Conservation (phyloP, 2,329 filamentous ascomycete species). For the Fusarium sp. region DNA sequence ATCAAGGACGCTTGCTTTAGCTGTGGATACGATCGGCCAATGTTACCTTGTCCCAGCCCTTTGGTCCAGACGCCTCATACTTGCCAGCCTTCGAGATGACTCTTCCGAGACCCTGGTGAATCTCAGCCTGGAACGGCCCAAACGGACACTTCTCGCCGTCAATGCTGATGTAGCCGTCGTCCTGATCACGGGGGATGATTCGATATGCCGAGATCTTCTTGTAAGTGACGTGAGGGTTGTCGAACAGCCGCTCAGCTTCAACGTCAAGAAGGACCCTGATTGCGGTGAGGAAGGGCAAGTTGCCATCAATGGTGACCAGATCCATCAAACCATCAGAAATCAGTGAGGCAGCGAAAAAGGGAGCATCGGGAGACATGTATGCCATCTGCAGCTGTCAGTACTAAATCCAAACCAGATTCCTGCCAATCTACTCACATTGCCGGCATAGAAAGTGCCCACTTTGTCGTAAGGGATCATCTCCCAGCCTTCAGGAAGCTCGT, state of each 20-base stretch:
- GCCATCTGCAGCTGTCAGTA: conserved; percentile 71
- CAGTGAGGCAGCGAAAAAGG: conserved; percentile 87
- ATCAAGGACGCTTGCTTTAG: conserved; percentile 11
- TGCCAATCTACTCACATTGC: conserved; percentile 71
- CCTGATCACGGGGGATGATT: conserved; percentile 78
- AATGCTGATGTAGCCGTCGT: conserved; percentile 89
- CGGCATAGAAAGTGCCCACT: conserved; percentile 92
- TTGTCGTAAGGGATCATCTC: conserved; percentile 77
- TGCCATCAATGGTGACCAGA: conserved; percentile 82
- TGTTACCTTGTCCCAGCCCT: conserved; percentile 60
- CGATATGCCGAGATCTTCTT: conserved; percentile 90
- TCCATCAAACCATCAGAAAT: conserved; percentile 89
- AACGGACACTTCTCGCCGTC: conserved; percentile 92
- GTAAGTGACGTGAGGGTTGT: conserved; percentile 81
- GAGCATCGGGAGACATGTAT: conserved; percentile 86
- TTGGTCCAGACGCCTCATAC: conserved; percentile 74
- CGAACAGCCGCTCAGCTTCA: conserved; percentile 80
- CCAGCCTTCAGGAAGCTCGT: conserved; percentile 83
- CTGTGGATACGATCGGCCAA: conserved; percentile 48
- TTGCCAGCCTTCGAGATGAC: conserved; percentile 81
- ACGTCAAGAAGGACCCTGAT: conserved; percentile 78
- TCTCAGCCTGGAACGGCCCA: conserved; percentile 89
- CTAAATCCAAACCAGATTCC: too few relatives aligned
- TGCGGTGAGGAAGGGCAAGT: conserved; percentile 74
- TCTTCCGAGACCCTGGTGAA: conserved; percentile 84